These are phyloP conservation scores for Coleophoma cylindrospora DNA, from an alignment of 2,329 filamentous ascomycete genomes.

Conservation along the genomic window DNA sequence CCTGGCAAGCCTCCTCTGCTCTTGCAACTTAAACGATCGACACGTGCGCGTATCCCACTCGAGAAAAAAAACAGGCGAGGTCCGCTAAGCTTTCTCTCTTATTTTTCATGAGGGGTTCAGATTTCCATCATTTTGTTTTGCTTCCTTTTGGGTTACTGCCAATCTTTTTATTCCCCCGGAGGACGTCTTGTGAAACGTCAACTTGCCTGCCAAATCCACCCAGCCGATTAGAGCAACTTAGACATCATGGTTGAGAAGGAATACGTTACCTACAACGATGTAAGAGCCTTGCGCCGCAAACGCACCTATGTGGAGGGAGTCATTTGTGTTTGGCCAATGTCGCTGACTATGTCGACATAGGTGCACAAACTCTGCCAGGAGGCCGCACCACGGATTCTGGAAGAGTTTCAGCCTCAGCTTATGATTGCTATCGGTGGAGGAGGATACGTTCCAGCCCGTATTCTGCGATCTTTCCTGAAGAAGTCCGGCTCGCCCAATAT, in stretches of 20 bases:
- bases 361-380: conserved; percentile 96
- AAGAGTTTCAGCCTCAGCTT: conserved; percentile 84
- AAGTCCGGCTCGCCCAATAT: conserved; percentile 84
- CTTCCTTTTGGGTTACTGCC: conserved; percentile 6
- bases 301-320: too few species aligned
- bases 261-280: conserved; percentile 91
- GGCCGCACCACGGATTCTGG: conserved; percentile 74
- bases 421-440: conserved; percentile 98
- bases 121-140: conserved; percentile 2
- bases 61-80: conserved; percentile 8
- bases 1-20: background rate
- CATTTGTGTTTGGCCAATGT: too few species aligned
- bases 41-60: background rate
- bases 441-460: conserved; percentile 94
- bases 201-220: background rate
- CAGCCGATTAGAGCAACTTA: background rate
- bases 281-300: conserved; percentile 34
- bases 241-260: conserved; percentile 73
- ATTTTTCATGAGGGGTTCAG: background rate
- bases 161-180: background rate
- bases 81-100: conserved; percentile 11
- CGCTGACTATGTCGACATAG: conserved; percentile 37
- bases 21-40: background rate
- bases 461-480: conserved; percentile 96
- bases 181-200: background rate